Percentiles rank a stretch among this genome's conserved stretches.
Conservation (phyloP, 2,329 filamentous ascomycete genomes). For the Penicillium capsulatum region DNA sequence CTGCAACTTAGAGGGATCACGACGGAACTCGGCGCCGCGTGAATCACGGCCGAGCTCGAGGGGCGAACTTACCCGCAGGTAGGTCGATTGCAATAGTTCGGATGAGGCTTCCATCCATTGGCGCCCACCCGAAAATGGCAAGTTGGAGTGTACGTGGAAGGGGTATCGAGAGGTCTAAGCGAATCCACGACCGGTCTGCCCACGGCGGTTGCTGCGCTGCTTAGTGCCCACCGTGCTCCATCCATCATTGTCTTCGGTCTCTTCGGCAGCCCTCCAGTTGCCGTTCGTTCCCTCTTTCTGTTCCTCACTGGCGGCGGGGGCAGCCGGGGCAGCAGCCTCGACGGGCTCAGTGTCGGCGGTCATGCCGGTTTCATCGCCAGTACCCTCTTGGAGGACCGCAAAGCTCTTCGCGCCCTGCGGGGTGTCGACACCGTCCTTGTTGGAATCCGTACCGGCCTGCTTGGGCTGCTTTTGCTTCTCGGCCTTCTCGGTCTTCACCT, state of each 20-base stretch:
- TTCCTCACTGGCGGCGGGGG: slow-evolving; percentile 43
- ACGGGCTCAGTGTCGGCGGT: slow-evolving; percentile 51
- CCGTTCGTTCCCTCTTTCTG: slow-evolving; percentile 24
- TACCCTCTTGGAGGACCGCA: slow-evolving; percentile 53
- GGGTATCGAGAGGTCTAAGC: slow-evolving; percentile 39
- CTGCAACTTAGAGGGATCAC: background rate
- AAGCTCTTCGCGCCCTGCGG: slow-evolving; percentile 48
- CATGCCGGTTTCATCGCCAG: slow-evolving; percentile 47
- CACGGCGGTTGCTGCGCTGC: slow-evolving; percentile 44
- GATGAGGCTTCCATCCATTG: slow-evolving; percentile 1
- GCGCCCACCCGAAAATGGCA: slow-evolving; percentile 10
- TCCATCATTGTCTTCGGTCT: slow-evolving; percentile 41
- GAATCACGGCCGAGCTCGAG: background rate
- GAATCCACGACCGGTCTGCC: slow-evolving; percentile 36
- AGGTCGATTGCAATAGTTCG: background rate
- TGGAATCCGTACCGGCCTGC: slow-evolving; percentile 40
- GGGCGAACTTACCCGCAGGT: background rate
- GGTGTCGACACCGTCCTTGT: slow-evolving; percentile 41
- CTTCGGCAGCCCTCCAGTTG: no score
- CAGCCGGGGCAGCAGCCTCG: slow-evolving; percentile 43
- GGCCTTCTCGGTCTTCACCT: slow-evolving; percentile 56
- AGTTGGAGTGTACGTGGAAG: slow-evolving; percentile 18
- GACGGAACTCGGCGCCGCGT: background rate
- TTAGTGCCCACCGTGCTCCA: slow-evolving; percentile 48
- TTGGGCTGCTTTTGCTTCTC: slow-evolving; percentile 63